Evolutionary conservation across 2,329 filamentous ascomycete genomes (phyloP).

Genomic region (Neonectria sp.): DNA sequence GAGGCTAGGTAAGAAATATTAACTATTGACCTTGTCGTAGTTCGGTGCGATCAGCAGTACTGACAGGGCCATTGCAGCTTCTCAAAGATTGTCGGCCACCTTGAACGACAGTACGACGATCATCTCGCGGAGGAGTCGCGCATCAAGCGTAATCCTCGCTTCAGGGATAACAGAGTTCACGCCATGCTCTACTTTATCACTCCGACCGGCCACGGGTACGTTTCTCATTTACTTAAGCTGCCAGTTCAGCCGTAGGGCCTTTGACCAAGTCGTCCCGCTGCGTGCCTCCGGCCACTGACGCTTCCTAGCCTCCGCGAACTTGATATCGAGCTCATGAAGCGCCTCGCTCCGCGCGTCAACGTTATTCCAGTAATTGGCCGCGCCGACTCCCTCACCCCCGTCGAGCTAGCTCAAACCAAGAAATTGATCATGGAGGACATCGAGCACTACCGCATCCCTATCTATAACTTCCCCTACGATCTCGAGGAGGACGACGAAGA

Average conservation of each 20-base stretch:
- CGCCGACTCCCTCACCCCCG: conserved; percentile 95
- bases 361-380: conserved; percentile 99
- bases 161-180: conserved; percentile 99
- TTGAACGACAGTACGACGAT: conserved; percentile 99
- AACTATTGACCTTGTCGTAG: neutral
- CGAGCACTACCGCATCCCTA: conserved; percentile 98
- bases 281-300: too few species aligned
- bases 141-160: conserved; percentile 99
- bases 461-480: conserved; percentile 99
- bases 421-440: conserved; percentile 99
- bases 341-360: conserved; percentile 96
- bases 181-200: conserved; percentile 99
- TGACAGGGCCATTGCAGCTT: conserved; percentile 72
- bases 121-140: conserved; percentile 99
- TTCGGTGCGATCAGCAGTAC: too few species aligned
- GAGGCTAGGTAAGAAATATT: conserved; percentile 82
- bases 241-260: too few species aligned
- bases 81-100: conserved; percentile 96
- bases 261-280: too few species aligned
- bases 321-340: conserved; percentile 99
- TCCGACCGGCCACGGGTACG: conserved; percentile 93
- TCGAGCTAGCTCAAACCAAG: conserved; percentile 98
- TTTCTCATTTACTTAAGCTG: neutral
- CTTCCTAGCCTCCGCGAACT: conserved; percentile 88
- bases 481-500: conserved; percentile 99